A percentile compares a stretch with the other conserved stretches of the same genome.
phyloP scores from a whole-genome alignment of 106 monocot species.

The Narthecium ossifragum region DNA sequence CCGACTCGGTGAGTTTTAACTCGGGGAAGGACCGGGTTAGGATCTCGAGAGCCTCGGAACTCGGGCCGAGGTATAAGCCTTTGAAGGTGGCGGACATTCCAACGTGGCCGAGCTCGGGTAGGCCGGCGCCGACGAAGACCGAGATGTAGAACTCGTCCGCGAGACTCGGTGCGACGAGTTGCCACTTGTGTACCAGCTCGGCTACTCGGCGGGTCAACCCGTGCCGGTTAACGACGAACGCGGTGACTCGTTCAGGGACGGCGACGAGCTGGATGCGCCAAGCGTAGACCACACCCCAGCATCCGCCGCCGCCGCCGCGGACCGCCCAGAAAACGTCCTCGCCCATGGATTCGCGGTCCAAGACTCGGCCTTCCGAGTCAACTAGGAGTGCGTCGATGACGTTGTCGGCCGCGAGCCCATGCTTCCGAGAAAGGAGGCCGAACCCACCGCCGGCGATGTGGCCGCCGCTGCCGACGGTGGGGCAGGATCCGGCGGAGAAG shows the following conservation, averaged over 20 bases:
- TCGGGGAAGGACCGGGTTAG: slow-evolving; percentile 20
- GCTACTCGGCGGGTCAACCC: slow-evolving; percentile 24
- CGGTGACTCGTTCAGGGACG: slow-evolving; percentile 27
- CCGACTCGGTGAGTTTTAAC: slow-evolving; percentile 3
- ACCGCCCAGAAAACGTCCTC: slow-evolving; percentile 68
- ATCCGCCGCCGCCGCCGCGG: slow-evolving; percentile 63
- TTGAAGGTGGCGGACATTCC: slow-evolving; percentile 50
- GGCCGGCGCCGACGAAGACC: slow-evolving; percentile 33
- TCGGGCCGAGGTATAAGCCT: slow-evolving; percentile 33
- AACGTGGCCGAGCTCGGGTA: slow-evolving; percentile 4
- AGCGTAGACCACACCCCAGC: slow-evolving; percentile 48
- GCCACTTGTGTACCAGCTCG: slow-evolving; percentile 43
- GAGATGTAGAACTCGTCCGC: slow-evolving; percentile 63
- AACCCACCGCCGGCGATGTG: slow-evolving; percentile 60
- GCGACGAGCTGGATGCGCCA: slow-evolving; percentile 41
- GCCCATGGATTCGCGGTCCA: slow-evolving; percentile 32
- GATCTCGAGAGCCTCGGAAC: slow-evolving; percentile 5
- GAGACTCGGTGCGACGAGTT: slow-evolving; percentile 27
- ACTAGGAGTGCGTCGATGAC: slow-evolving; percentile 50
- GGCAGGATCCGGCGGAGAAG: slow-evolving; percentile 55
- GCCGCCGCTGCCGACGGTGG: slow-evolving; percentile 51
- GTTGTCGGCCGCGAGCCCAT: slow-evolving; percentile 67
- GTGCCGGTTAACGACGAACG: slow-evolving; percentile 29
- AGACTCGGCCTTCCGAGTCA: slow-evolving; percentile 15
- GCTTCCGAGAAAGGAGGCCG: slow-evolving; percentile 48